A percentile compares a stretch with the other conserved stretches of the same genome.
phyloP scores from a whole-genome alignment of 192 early-diverging fungal genomes.

The Coemansia sp. region DNA sequence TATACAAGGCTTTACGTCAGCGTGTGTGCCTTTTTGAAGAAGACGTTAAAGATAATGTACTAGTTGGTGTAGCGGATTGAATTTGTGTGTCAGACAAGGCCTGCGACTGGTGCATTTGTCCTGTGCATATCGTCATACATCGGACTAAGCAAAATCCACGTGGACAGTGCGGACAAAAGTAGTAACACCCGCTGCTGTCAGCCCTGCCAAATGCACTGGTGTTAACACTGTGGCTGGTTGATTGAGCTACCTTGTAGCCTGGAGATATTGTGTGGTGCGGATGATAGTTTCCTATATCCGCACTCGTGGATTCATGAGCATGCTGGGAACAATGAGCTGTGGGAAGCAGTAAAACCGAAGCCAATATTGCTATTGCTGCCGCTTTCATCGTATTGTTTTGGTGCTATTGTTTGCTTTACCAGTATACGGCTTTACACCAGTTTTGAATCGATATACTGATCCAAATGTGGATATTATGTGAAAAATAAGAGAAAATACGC shows the following conservation, averaged over 20 bases:
- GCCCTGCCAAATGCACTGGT: neutral
- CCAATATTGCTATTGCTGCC: neutral
- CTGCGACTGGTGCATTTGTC: slow-evolving; percentile 1
- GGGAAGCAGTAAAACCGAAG: neutral
- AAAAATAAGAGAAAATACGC: neutral
- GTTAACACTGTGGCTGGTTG: neutral
- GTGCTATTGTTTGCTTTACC: neutral
- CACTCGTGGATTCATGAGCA: neutral
- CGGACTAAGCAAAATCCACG: slow-evolving; percentile 35
- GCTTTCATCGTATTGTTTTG: neutral
- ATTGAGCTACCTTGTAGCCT: neutral
- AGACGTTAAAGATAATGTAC: too few species aligned
- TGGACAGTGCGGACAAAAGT: slow-evolving; percentile 43
- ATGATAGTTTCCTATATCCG: neutral
- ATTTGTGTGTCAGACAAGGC: neutral
- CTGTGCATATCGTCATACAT: slow-evolving; percentile 46
- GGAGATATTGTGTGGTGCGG: neutral
- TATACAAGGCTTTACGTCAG: neutral
- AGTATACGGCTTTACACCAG: neutral
- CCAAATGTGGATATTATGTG: neutral
- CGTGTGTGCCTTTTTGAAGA: neutral
- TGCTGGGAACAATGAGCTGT: neutral
- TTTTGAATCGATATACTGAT: neutral
- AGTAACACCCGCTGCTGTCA: slow-evolving; percentile 20
- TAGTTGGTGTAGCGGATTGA: neutral